Base-by-base conservation (phyloP, 768 basidiomycete species). In the Pholiota conissans region DNA sequence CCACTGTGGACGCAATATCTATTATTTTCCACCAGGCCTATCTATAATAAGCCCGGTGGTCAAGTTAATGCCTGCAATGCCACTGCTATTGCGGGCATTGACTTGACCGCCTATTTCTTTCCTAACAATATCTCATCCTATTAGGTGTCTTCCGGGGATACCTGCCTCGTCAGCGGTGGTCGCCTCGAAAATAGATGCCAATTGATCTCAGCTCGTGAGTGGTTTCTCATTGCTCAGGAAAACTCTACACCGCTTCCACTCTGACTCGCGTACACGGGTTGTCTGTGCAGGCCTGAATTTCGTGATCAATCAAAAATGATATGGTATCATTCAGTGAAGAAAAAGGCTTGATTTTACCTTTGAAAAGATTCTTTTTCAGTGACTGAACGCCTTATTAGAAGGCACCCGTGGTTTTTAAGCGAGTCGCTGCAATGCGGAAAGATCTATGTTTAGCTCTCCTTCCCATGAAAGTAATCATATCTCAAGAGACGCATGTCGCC, bases 401-500 rank as follows among this genome's bases (percentile, higher is more conserved):
- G 39, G 9, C 8, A 20, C 18, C 42, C n/a, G n/a, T n/a, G 42
- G 16, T 40, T 45, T 45, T 45, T 18, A 45, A 45, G 20, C 10
- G 6, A 4, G 18, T 18, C 18, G 20, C 2, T n/a, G 3, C 53
- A 47, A 46, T 54, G 53, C 30, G 42, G 52, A 45, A 54, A 28
- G 32, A 6, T 30, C 53, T 54, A 54, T 54, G 13, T 54, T 47
- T 54, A 46, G 53, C 32, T 45, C n/a, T 46, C n/a, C 53, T 54
- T 54, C 53, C 42, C 53, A 54, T 54, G 53, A 45, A 54, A 27
- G 42, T 29, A 46, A 54, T 14, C 45, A 28, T 28, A 29, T 30
- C 53, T 29, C 40, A 20, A 34, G 40, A 54, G 20, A 47, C 27
- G 40, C 42, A 45, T 42, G 53, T 46, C 37, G 29, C 53, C 20